phyloP scores from a whole-genome alignment of 805 yeast genomes.

The Starmerella ratchasimensis region DNA sequence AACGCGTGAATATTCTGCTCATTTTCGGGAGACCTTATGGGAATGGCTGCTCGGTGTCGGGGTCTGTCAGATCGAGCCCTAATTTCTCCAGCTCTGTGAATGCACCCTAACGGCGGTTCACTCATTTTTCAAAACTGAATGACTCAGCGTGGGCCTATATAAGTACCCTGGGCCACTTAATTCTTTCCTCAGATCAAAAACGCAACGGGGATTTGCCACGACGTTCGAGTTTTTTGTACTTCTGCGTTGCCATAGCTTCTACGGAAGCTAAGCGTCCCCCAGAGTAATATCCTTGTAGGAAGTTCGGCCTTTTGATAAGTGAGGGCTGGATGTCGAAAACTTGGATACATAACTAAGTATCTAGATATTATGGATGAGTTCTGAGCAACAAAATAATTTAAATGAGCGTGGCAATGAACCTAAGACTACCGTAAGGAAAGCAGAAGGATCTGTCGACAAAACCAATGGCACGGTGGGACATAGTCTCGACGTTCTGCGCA shows the following conservation, averaged over 20 bases:
- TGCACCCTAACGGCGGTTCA: too few species aligned
- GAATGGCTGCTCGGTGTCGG: neutral
- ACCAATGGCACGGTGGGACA: neutral
- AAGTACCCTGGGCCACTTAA: constrained; percentile 1
- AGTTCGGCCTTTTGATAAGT: constrained; percentile 24
- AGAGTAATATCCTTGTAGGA: constrained; percentile 27
- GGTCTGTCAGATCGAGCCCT: too few species aligned
- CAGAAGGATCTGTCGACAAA: neutral
- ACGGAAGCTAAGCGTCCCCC: constrained; percentile 22
- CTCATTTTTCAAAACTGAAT: too few species aligned
- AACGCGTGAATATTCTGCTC: constrained; percentile 5
- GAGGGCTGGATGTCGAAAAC: constrained; percentile 23
- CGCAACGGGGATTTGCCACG: constrained; percentile 28
- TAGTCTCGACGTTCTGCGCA: constrained; percentile 16
- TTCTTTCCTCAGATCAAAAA: constrained; percentile 26
- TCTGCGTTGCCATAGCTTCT: constrained; percentile 27
- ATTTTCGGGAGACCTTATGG: too few species aligned
- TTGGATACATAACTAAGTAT: constrained; percentile 23
- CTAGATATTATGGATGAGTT: neutral
- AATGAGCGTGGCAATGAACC: neutral
- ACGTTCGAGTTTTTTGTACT: constrained; percentile 23
- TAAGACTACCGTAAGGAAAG: too few species aligned
- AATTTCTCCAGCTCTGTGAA: too few species aligned
- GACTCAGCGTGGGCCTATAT: neutral
- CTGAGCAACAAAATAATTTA: neutral